Evolutionary conservation across 352 stramenopile genomes (phyloP).

Genomic region (Pelagophyceae sp.): DNA sequence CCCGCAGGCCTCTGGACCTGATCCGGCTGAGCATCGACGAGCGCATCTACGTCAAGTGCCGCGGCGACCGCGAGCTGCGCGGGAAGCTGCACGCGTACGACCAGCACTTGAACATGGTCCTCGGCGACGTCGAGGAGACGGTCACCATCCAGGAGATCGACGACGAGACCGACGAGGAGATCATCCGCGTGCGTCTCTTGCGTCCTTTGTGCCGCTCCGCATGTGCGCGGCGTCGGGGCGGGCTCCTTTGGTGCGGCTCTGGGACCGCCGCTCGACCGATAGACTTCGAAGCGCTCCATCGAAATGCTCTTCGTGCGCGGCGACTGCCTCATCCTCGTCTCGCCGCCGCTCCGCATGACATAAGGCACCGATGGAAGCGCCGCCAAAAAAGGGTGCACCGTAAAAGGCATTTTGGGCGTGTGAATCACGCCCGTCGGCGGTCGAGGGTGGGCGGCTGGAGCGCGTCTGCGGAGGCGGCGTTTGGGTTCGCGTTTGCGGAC

Average conservation of each 20-base stretch:
- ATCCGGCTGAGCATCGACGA: conserved; percentile 96
- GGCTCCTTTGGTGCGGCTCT: too few relatives aligned
- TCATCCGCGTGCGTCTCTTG: conserved; percentile 62
- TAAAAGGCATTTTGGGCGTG: too few relatives aligned
- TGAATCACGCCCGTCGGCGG: too few relatives aligned
- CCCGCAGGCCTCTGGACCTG: conserved; percentile 78
- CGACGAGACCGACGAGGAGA: conserved; percentile 94
- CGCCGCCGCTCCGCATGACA: conserved; percentile 81
- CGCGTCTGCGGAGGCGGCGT: too few relatives aligned
- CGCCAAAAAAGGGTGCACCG: too few relatives aligned
- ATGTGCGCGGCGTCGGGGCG: too few relatives aligned
- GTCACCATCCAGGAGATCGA: conserved; percentile 92
- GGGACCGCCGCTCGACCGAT: too few relatives aligned
- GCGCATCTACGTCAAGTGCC: conserved; percentile 97
- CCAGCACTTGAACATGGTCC: conserved; percentile 97
- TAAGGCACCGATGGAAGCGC: too few relatives aligned
- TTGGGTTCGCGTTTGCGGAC: too few relatives aligned
- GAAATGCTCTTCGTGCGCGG: conserved; percentile 98
- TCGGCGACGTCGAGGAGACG: conserved; percentile 96
- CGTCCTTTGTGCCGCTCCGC: not conserved
- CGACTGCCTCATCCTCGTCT: conserved; percentile 95
- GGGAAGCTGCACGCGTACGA: conserved; percentile 94
- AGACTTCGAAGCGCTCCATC: conserved; percentile 76
- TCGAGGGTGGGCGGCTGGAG: too few relatives aligned
- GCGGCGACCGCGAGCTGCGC: conserved; percentile 87